Evolutionary conservation across 2,329 filamentous ascomycete species (phyloP).

Genomic region (Gaeumannomyces sp.): DNA sequence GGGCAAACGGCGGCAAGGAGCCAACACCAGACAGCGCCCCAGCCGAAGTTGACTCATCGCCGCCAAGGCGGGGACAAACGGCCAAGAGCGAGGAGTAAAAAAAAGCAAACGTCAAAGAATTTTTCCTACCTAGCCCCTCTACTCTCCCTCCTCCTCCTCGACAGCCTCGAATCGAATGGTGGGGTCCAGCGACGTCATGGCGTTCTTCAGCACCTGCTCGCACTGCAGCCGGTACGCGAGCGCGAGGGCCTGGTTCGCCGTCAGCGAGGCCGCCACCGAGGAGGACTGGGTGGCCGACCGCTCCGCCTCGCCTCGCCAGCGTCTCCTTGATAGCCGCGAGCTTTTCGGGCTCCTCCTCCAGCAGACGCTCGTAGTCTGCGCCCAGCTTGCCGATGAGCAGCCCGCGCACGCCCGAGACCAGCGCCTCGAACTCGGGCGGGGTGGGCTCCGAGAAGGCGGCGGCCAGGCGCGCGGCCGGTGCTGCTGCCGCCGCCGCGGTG

Average conservation of each 20-base stretch:
- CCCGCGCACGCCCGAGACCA: slow-evolving; percentile 29
- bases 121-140: neutral
- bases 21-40: neutral
- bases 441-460: slow-evolving; percentile 17
- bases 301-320: slow-evolving; percentile 28
- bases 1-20: neutral
- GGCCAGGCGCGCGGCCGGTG: slow-evolving; percentile 16
- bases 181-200: slow-evolving; percentile 16
- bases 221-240: slow-evolving; percentile 43
- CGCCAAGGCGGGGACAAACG: neutral
- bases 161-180: slow-evolving; percentile 3
- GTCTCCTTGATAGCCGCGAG: neutral
- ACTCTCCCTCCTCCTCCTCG: slow-evolving; percentile 2
- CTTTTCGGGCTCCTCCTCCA: slow-evolving; percentile 34
- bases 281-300: slow-evolving; percentile 27
- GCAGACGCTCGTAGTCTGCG: slow-evolving; percentile 35
- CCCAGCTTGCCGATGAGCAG: slow-evolving; percentile 31
- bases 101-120: neutral
- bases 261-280: slow-evolving; percentile 18
- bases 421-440: slow-evolving; percentile 34
- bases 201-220: slow-evolving; percentile 39
- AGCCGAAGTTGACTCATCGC: neutral
- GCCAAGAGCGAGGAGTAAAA: neutral
- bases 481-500: neutral
- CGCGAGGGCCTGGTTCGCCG: slow-evolving; percentile 41